Base-by-base conservation (phyloP, 1,284 basidiomycete genomes). In the Ceratobasidium sp. region DNA sequence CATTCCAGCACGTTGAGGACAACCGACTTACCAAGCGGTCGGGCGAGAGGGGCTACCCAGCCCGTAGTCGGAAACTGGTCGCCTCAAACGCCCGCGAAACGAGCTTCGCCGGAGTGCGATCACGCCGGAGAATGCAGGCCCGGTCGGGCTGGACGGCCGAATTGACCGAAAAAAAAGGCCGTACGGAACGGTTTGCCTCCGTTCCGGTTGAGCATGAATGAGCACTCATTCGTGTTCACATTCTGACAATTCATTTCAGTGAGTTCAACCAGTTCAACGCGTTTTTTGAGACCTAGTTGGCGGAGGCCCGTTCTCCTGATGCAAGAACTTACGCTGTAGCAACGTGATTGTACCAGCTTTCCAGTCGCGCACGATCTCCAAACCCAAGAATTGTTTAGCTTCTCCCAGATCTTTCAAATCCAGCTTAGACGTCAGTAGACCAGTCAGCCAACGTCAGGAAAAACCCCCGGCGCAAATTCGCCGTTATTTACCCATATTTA, bases 341-440 rank as follows among this genome's bases (percentile, higher is more conserved):
- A 86, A 78, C 38, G 80, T 76, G 33, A 86, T 80, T 2, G 83
- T 84, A 7, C 82, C 65, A 1, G 61, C 77, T 4, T 67, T 52
- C 17, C 80, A 69, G 68, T 86, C 81, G 0, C 84, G 81, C 4
- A 64, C 75, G 75, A 87, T 80, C 70, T 84, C 80, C 57, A 86
- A 82, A 4, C 85, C 84, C 0, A 87, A 81, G 17, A 87, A 77
- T 80, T 81, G 84, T 13, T 79, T 78, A 38, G 83, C 81, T 0
- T 79, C 61, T 0, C 86, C 86, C 0, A 85, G 79, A 28, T 66
- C 64, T n/a, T 66, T 66, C 15, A 66, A 40, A 23, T 66, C 40
- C 4, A 66, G 10, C 42, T 12, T 15, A 5, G 64, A 44, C 3
- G 44, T 44, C 42, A 66, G 23, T 4, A 44, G 4, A 7, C 38